These are phyloP conservation scores for Candida peoriensis DNA, from an alignment of 805 yeast species.

Conservation along the genomic window DNA sequence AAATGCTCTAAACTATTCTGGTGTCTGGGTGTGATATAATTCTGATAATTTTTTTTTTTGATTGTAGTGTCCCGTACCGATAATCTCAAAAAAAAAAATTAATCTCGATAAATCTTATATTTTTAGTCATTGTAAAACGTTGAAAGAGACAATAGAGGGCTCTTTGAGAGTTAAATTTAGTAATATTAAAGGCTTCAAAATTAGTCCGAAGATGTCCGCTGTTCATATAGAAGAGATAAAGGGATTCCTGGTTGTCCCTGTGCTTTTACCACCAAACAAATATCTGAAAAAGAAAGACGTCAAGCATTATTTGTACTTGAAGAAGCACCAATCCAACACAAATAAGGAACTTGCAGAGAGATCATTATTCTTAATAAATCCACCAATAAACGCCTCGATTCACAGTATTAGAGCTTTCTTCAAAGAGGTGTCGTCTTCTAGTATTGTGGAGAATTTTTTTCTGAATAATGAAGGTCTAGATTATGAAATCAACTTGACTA, in stretches of 20 bases:
- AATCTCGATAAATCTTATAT: no score
- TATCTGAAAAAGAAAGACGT: conserved; percentile 18
- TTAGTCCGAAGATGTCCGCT: not conserved
- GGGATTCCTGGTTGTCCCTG: conserved; percentile 51
- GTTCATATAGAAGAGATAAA: conserved; percentile 42
- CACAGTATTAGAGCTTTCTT: conserved; percentile 53
- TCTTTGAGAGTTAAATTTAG: no score
- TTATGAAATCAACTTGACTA: conserved; percentile 46
- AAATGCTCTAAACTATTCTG: no score
- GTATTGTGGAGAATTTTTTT: conserved; percentile 51
- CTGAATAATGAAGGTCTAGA: conserved; percentile 39
- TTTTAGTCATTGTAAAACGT: no score
- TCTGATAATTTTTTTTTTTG: no score
- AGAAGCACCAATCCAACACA: conserved; percentile 52
- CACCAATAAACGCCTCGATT: conserved; percentile 60
- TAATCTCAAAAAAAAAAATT: no score
- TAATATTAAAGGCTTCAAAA: not conserved
- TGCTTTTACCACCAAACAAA: conserved; percentile 33
- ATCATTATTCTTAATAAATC: conserved; percentile 68
- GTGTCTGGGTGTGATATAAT: no score
- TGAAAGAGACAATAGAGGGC: no score
- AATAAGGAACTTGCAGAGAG: conserved; percentile 43
- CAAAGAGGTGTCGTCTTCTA: conserved; percentile 54
- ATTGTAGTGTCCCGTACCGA: not conserved
- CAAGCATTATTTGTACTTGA: conserved; percentile 57